Percentiles rank a stretch among this genome's conserved stretches.
phyloP scores from a whole-genome alignment of 129 eudicot species.

The Tanacetum coccineum region DNA sequence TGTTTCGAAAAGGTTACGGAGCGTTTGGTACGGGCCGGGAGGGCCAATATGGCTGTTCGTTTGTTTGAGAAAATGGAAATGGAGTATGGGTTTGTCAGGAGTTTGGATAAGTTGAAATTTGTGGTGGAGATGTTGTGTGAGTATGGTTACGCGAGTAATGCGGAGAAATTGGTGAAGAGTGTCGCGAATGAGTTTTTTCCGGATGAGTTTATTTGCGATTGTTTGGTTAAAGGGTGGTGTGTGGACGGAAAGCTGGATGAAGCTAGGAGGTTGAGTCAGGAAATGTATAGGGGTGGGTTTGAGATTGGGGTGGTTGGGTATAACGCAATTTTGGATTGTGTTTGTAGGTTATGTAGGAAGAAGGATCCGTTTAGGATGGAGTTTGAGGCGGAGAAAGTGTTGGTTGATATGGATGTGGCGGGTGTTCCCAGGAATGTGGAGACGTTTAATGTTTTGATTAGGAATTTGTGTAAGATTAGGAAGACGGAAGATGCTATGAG shows the following conservation, averaged over 20 bases:
- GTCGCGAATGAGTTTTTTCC: slow-evolving; percentile 86
- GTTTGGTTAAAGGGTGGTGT: slow-evolving; percentile 87
- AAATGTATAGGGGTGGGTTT: slow-evolving; percentile 93
- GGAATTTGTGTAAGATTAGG: slow-evolving; percentile 68
- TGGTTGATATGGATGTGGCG: slow-evolving; percentile 81
- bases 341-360: slow-evolving; percentile 72
- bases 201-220: slow-evolving; percentile 71
- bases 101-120: slow-evolving; percentile 47
- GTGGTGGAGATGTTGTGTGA: slow-evolving; percentile 64
- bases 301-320: slow-evolving; percentile 57
- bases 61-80: slow-evolving; percentile 67
- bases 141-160: slow-evolving; percentile 79
- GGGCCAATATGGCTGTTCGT: slow-evolving; percentile 58
- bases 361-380: slow-evolving; percentile 81
- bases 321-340: slow-evolving; percentile 88
- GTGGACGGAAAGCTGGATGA: slow-evolving; percentile 84
- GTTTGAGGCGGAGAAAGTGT: slow-evolving; percentile 58
- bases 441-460: slow-evolving; percentile 75
- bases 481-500: slow-evolving; percentile 64
- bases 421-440: slow-evolving; percentile 92
- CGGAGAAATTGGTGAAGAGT: slow-evolving; percentile 76
- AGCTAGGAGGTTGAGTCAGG: slow-evolving; percentile 67
- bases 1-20: slow-evolving; percentile 49
- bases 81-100: slow-evolving; percentile 71
- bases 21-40: slow-evolving; percentile 70